Base-by-base conservation (phyloP, 345 rosid species). In the Heritiera fomes region DNA sequence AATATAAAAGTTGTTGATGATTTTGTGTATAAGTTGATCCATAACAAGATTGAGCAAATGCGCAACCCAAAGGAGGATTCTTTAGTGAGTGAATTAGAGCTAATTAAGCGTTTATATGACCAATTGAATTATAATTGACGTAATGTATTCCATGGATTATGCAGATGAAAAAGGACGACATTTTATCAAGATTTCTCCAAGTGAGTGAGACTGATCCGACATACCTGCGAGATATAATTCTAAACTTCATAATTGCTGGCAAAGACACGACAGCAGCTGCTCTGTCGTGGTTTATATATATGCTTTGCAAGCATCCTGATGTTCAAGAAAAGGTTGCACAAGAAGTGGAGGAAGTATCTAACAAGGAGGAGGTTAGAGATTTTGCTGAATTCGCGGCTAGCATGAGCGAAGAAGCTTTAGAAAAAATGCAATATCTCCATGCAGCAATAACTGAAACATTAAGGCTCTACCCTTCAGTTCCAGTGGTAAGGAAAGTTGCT, bases 181-280 rank as follows among this genome's bases (percentile, higher is more conserved):
- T 91, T 52, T 58, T 91, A 79, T 88, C 91, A 3, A 89, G 91
- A 80, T 89, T 89, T 79, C 87, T 91, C 63, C 88, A 84, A 74
- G 84, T 78, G 70, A 77, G 45, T 14, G 84, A 80, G 72, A 82
- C 79, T 9, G 87, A 89, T 72, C 83, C 72, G 34, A 86, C 59
- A 50, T 89, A 86, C 71, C 75, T 90, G 30, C 77, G 94, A 46
- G 92, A 90, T 71, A 87, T 87, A 70, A 84, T 85, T 73, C 89
- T 90, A 6, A 90, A 83, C 79, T 86, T 90, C 81, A 78, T 87
- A 7, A 89, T 87, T 65, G 94, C 94, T 43, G 92, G 94, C 11
- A 90, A 89, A 86, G 94, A 90, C 82, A 90, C 92, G 6, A 90
- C 91, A 5, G 94, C 92, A 28, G 75, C 83, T 49, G 8, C 91